A percentile compares a stretch with the other conserved stretches of the same genome.
phyloP scores from a whole-genome alignment of 352 stramenopile genomes.

The Pythium volutum region DNA sequence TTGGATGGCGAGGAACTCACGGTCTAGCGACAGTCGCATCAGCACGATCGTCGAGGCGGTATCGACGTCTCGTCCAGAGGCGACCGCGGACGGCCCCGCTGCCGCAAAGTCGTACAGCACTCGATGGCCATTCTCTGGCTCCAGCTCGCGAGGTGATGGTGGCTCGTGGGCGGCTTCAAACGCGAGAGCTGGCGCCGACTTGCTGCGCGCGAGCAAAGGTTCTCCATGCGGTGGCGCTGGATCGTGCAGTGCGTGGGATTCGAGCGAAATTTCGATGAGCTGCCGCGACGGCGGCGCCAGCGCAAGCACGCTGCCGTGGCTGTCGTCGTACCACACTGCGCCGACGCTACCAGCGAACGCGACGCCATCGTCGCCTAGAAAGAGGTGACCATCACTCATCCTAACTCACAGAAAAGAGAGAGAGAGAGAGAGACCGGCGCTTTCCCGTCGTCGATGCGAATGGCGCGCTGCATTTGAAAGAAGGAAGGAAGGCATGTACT shows the following conservation, averaged over 20 bases:
- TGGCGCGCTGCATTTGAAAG: conserved; percentile 28
- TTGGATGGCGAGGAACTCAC: conserved; percentile 69
- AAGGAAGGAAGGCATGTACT: conserved; percentile 4
- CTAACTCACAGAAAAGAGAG: conserved; percentile 2
- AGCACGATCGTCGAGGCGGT: conserved; percentile 29
- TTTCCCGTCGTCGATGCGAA: conserved; percentile 1
- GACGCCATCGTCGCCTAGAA: conserved; percentile 44
- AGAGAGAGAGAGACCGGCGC: background rate
- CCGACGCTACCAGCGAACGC: conserved; percentile 36
- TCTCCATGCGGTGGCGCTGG: background rate
- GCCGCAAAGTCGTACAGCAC: conserved; percentile 51
- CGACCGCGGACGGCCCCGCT: background rate
- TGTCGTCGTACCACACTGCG: conserved; percentile 52
- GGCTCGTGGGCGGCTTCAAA: background rate
- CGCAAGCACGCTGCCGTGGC: conserved; percentile 52
- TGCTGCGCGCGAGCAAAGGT: conserved; percentile 4
- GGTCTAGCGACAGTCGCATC: conserved; percentile 58
- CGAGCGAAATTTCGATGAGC: conserved; percentile 45
- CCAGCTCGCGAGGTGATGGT: background rate
- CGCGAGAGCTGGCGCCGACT: conserved; percentile 12
- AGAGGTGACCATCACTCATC: conserved; percentile 60
- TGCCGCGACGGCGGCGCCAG: conserved; percentile 28
- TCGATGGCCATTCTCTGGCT: conserved; percentile 4
- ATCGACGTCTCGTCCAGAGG: conserved; percentile 1
- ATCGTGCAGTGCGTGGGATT: background rate